Conservation (phyloP, 306 rosid species). For the Psophocarpus tetragonolobus region DNA sequence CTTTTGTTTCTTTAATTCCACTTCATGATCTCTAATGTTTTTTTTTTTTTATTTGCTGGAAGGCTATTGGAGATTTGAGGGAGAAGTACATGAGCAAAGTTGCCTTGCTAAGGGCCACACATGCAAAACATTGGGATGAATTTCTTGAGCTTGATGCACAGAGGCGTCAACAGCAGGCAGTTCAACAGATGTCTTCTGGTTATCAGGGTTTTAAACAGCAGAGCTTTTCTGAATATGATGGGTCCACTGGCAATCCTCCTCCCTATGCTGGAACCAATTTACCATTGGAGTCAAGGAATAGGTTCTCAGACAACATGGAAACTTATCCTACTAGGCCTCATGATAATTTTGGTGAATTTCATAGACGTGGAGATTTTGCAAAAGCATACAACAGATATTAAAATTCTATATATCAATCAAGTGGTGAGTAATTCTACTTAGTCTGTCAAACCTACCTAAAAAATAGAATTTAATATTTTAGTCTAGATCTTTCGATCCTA, state of each 20-base stretch:
- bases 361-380: constrained; percentile 73
- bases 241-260: constrained; percentile 60
- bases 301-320: constrained; percentile 65
- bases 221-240: constrained; percentile 67
- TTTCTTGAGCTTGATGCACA: constrained; percentile 80
- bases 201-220: constrained; percentile 74
- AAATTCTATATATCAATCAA: constrained; percentile 44
- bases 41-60: constrained; percentile 33
- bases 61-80: constrained; percentile 82
- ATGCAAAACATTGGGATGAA: constrained; percentile 84
- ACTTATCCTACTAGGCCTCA: constrained; percentile 71
- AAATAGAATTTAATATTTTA: constrained; percentile 19
- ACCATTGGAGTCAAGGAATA: constrained; percentile 73
- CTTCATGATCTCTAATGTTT: constrained; percentile 9
- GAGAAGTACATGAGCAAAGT: constrained; percentile 84
- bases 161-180: constrained; percentile 76
- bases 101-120: constrained; percentile 65
- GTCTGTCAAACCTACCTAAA: constrained; percentile 41
- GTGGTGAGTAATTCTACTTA: constrained; percentile 73
- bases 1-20: not conserved
- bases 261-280: constrained; percentile 61
- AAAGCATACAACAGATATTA: constrained; percentile 83
- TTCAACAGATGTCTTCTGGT: constrained; percentile 67
- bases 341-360: constrained; percentile 78
- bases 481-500: constrained; percentile 34